A percentile compares a stretch with the other conserved stretches of the same genome.
Conservation (phyloP, 2,329 filamentous ascomycete species). For the Pseudonectria buxi region DNA sequence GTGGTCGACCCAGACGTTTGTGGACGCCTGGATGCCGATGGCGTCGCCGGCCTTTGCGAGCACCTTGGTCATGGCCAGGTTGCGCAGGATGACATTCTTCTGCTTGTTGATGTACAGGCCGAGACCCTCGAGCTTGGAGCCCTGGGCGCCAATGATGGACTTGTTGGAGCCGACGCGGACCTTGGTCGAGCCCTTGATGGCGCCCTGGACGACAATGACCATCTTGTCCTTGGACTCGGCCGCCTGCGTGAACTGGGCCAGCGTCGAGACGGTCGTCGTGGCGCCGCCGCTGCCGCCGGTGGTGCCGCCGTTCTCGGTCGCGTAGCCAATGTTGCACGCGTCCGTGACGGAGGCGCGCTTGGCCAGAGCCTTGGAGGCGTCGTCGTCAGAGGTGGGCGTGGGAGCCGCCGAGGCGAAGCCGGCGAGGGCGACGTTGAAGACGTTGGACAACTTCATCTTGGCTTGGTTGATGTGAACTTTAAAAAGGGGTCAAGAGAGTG, state of each 20-base stretch:
- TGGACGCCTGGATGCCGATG: conserved; percentile 50
- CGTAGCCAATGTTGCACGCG: conserved; percentile 30
- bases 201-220: conserved; percentile 36
- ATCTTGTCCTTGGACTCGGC: conserved; percentile 36
- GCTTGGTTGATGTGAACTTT: background rate
- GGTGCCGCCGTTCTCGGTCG: conserved; percentile 33
- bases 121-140: conserved; percentile 35
- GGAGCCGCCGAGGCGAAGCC: conserved; percentile 25
- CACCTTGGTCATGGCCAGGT: conserved; percentile 53
- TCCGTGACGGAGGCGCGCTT: conserved; percentile 32
- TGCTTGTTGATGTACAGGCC: conserved; percentile 47
- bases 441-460: conserved; percentile 28
- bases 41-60: conserved; percentile 49
- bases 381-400: conserved; percentile 22
- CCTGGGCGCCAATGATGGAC: conserved; percentile 36
- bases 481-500: too few relatives aligned
- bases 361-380: conserved; percentile 20
- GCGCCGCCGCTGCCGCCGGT: conserved; percentile 44
- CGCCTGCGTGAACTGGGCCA: conserved; percentile 40
- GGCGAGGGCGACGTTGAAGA: conserved; percentile 22
- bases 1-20: conserved; percentile 63
- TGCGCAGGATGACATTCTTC: conserved; percentile 56
- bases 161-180: conserved; percentile 39
- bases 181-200: conserved; percentile 32
- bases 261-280: conserved; percentile 37